Conservation (phyloP, 2,329 filamentous ascomycete species). For the Colletotrichum lindemuthianum region DNA sequence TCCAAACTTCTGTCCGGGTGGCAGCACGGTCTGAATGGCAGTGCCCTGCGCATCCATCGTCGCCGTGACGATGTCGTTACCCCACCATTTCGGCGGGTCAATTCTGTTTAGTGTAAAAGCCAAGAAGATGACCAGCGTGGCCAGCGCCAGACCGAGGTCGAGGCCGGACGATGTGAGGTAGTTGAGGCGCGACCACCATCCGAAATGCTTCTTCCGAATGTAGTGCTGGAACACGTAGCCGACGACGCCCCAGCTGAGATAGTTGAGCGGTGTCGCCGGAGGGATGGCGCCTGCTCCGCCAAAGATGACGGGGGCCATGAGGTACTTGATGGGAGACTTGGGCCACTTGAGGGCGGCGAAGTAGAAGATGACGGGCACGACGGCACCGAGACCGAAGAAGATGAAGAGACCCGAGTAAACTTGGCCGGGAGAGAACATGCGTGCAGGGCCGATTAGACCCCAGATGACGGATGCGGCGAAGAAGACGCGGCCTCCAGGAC, state of each 20-base stretch:
- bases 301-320: slow-evolving; percentile 72
- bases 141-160: slow-evolving; percentile 74
- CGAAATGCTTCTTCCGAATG: slow-evolving; percentile 70
- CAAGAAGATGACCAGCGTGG: slow-evolving; percentile 76
- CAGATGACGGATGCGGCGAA: slow-evolving; percentile 75
- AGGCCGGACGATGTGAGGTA: slow-evolving; percentile 77
- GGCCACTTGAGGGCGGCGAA: slow-evolving; percentile 60
- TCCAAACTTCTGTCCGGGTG: slow-evolving; percentile 69
- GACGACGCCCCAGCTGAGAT: slow-evolving; percentile 77
- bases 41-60: slow-evolving; percentile 71
- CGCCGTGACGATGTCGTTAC: slow-evolving; percentile 65
- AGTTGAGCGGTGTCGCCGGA: slow-evolving; percentile 78
- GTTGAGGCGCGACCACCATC: slow-evolving; percentile 80
- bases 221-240: slow-evolving; percentile 77
- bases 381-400: slow-evolving; percentile 68
- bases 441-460: slow-evolving; percentile 71
- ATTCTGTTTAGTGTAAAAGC: slow-evolving; percentile 72
- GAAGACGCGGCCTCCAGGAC: slow-evolving; percentile 71
- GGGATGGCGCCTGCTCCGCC: slow-evolving; percentile 68
- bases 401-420: slow-evolving; percentile 69
- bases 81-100: slow-evolving; percentile 75
- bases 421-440: slow-evolving; percentile 71
- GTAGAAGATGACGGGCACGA: slow-evolving; percentile 63
- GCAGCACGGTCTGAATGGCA: slow-evolving; percentile 65
- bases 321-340: slow-evolving; percentile 58